Conservation (phyloP, 805 yeast species). For the Sungouiozyma intestinalis region DNA sequence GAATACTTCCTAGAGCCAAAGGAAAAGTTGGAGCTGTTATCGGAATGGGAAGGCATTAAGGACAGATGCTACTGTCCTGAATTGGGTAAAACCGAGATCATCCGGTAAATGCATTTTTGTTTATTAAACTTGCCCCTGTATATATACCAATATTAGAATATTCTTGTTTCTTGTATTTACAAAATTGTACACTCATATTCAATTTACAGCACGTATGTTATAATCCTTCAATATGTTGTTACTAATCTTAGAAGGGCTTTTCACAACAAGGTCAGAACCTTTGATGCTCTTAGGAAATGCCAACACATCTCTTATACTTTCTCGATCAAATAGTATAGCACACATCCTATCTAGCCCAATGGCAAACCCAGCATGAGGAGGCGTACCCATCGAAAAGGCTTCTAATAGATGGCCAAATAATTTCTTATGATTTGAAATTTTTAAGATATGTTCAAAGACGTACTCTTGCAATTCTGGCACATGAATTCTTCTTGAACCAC, state of each 20-base stretch:
- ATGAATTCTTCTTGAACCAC: conserved; percentile 93
- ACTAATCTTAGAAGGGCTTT: conserved; percentile 64
- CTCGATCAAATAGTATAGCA: conserved; percentile 74
- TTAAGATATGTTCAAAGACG: conserved; percentile 55
- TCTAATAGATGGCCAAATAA: conserved; percentile 78
- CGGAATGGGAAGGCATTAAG: conserved; percentile 30
- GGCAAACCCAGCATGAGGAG: conserved; percentile 98
- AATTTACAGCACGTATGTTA: conserved; percentile 3
- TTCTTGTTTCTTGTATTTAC: not conserved
- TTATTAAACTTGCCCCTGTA: not conserved
- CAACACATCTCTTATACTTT: conserved; percentile 81
- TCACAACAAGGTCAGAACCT: conserved; percentile 82
- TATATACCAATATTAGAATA: not conserved
- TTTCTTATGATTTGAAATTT: conserved; percentile 44
- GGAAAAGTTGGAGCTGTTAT: conserved; percentile 40
- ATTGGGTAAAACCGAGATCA: conserved; percentile 61
- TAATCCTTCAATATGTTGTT: conserved; percentile 44
- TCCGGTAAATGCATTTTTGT: conserved; percentile 12
- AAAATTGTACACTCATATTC: not conserved
- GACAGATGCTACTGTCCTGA: conserved; percentile 48
- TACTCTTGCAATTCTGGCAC: conserved; percentile 69
- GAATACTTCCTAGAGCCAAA: conserved; percentile 86
- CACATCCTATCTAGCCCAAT: conserved; percentile 89
- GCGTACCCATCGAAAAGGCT: conserved; percentile 86
- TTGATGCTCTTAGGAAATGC: conserved; percentile 91